phyloP scores from a whole-genome alignment of 2,329 filamentous ascomycete genomes.

The Penicillium corylophilum region DNA sequence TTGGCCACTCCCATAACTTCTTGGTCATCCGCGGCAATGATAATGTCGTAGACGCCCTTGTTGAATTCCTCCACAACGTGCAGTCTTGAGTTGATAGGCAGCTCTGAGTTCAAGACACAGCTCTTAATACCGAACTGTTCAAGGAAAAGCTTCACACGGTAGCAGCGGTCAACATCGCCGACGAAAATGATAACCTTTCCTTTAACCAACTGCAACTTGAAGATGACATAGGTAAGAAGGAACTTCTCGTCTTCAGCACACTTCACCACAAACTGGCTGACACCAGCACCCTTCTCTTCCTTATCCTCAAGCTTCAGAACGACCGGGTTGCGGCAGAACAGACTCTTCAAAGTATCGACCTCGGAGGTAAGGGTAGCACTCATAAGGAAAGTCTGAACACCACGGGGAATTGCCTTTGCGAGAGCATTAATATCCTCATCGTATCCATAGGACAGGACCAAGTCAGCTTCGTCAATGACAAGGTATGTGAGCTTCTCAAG shows the following conservation, averaged over 20 bases:
- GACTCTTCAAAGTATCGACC: conserved; percentile 76
- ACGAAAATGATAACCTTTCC: conserved; percentile 88
- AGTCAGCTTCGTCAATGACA: conserved; percentile 90
- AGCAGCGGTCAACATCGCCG: conserved; percentile 82
- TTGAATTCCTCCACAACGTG: conserved; percentile 98
- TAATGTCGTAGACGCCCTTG: conserved; percentile 93
- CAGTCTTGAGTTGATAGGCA: conserved; percentile 87
- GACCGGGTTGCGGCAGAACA: conserved; percentile 80
- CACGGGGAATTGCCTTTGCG: conserved; percentile 73
- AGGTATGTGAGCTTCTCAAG: conserved; percentile 71
- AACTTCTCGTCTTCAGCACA: conserved; percentile 99
- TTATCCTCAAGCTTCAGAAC: conserved; percentile 80
- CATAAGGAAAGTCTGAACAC: conserved; percentile 88
- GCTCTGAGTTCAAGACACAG: conserved; percentile 88
- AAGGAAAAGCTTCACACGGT: conserved; percentile 88
- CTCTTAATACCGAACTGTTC: conserved; percentile 96
- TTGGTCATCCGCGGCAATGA: conserved; percentile 91
- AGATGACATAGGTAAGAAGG: conserved; percentile 85
- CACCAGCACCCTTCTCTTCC: conserved; percentile 70
- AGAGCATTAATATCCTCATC: conserved; percentile 84
- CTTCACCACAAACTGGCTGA: conserved; percentile 86
- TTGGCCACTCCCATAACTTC: conserved; percentile 67
- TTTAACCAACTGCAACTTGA: conserved; percentile 90
- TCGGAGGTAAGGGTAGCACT: conserved; percentile 89
- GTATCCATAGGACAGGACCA: conserved; percentile 92